Base-by-base conservation (phyloP, 495 filamentous ascomycete genomes). In the Tuber brumale region DNA sequence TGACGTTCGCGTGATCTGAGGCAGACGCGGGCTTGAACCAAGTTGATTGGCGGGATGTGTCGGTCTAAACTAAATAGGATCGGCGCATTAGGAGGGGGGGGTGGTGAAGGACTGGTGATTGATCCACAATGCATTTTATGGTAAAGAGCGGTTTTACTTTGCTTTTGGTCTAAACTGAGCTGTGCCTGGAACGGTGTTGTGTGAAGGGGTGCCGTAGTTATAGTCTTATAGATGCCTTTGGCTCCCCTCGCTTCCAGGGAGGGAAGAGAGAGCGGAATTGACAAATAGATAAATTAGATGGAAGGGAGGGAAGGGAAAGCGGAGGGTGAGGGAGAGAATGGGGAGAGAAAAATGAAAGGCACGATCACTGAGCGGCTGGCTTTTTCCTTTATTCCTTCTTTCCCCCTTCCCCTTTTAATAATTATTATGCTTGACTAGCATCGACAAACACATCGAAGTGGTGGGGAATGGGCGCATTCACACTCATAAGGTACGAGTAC, bases 111-210 rank as follows among this genome's bases (percentile, higher is more conserved):
- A 66, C 31, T 66, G 57, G 31, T 66, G 57, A 66, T 66, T 35
- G 57, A 66, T 66, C 57, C 57, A 35, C 57, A 35, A 66, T 66
- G 57, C 57, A 66, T 27, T 66, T 66, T 19, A 66, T 66, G 57
- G 57, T 66, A 66, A 31, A 35, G 57, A 66, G 57, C 27, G 3
- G 57, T 66, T 18, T 66, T 18, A 27, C 57, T 66, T 66, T 66
- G 57, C 57, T 66, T 66, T 66, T 66, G 57, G n/a, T 35, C 57
- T 35, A 19, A 35, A 19, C 57, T 66, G 31, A 66, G 57, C 1
- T 27, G 57, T 66, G 31, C 18, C 57, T 18, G 27, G 16, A 66
- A 66, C 27, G 27, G 4, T 66, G 27, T 66, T 66, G 57, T 66
- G 14, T 12, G 57, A 31, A 66, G 57, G 57, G 27, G 31, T 14